Conservation (phyloP, 108 stramenopile species). For the Conticribra guillardii region DNA sequence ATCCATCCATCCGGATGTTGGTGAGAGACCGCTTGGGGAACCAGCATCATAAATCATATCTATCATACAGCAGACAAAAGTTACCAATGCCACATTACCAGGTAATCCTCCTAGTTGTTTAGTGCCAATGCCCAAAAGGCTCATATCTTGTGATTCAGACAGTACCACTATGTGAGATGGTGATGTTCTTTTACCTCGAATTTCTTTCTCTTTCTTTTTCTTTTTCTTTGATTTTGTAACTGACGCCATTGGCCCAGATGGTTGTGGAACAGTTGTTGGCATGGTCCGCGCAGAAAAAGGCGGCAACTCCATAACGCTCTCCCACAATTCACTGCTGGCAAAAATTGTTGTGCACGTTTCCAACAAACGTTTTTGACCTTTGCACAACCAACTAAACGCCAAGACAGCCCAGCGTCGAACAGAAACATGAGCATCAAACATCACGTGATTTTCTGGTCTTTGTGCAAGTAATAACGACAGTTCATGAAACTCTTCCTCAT, state of each 20-base stretch:
- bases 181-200: too few species aligned
- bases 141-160: neutral
- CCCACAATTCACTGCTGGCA: constrained; percentile 26
- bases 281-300: neutral
- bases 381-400: constrained; percentile 50
- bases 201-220: constrained; percentile 32
- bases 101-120: constrained; percentile 12
- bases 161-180: neutral
- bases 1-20: constrained; percentile 51
- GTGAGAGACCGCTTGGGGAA: constrained; percentile 28
- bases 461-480: constrained; percentile 30
- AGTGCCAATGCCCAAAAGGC: too few species aligned
- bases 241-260: neutral
- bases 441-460: constrained; percentile 35
- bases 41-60: constrained; percentile 47
- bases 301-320: constrained; percentile 25
- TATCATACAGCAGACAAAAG: constrained; percentile 39
- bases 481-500: constrained; percentile 3
- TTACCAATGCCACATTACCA: constrained; percentile 40
- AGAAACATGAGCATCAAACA: constrained; percentile 49
- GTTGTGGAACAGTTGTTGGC: neutral
- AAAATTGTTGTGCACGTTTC: constrained; percentile 32
- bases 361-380: constrained; percentile 41
- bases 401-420: constrained; percentile 46
- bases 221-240: constrained; percentile 7